Evolutionary conservation across 495 filamentous ascomycete genomes (phyloP).

Genomic region (Penicillium odoratum): DNA sequence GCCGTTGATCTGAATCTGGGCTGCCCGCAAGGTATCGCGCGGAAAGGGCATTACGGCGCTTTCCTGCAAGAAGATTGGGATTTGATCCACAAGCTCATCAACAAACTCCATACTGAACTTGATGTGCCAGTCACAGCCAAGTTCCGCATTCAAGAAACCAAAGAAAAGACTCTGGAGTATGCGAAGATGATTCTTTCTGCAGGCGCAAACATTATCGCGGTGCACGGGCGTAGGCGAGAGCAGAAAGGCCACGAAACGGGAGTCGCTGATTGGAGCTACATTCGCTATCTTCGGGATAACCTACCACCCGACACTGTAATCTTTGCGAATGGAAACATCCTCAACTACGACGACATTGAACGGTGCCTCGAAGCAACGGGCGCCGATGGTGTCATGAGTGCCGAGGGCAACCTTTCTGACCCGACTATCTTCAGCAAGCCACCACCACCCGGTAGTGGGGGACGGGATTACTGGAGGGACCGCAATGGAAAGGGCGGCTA

Average conservation of each 20-base stretch:
- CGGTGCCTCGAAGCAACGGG: conserved; percentile 80
- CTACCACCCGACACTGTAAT: conserved; percentile 86
- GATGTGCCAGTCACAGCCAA: conserved; percentile 89
- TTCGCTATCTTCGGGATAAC: conserved; percentile 79
- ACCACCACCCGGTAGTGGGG: conserved; percentile 62
- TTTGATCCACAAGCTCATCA: conserved; percentile 76
- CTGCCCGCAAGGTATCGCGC: conserved; percentile 96
- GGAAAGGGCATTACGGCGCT: conserved; percentile 85
- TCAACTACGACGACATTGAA: conserved; percentile 79
- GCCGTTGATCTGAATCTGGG: conserved; percentile 96
- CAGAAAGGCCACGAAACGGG: conserved; percentile 97
- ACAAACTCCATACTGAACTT: conserved; percentile 68
- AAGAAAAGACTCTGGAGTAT: conserved; percentile 84
- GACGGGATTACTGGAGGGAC: conserved; percentile 81
- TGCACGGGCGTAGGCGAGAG: conserved; percentile 85
- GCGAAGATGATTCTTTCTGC: conserved; percentile 84
- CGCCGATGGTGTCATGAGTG: conserved; percentile 92
- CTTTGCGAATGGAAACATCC: conserved; percentile 94
- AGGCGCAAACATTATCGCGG: conserved; percentile 87
- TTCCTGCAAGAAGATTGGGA: conserved; percentile 94
- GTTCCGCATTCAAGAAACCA: conserved; percentile 85
- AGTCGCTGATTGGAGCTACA: conserved; percentile 83
- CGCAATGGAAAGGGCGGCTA: conserved; percentile 81
- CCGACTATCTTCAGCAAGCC: conserved; percentile 78
- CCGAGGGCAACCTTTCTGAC: conserved; percentile 90